Evolutionary conservation across 805 yeast genomes (phyloP), one percentile per base, ranked within the genome.

Genomic region (Pichia heedii): DNA sequence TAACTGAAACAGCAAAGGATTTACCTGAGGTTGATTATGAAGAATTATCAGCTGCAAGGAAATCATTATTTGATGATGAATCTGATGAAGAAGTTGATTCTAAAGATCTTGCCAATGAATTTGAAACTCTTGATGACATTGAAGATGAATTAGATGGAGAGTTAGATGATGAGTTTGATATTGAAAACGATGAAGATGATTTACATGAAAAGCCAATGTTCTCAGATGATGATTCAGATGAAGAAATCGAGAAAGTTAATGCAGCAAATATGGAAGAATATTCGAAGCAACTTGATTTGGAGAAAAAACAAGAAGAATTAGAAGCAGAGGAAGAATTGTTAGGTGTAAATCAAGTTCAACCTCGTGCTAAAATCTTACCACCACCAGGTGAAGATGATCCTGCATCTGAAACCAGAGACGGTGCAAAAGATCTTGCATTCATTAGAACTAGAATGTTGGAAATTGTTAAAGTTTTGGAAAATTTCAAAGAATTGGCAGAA

Each of bases 391-490:
- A 71, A 42, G 71, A 70, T 51, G 68, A 69, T 26, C 73, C 71
- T 15, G 56, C 60, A 12, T 73, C 71, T 26, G 81, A 87, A 37
- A 44, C 44, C 4, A 48, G 46, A 29, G 49, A 46, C 22, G 44
- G 42, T 20, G 47, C 49, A 20, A 47, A 44, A 30, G 95, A 88
- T 60, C 72, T 89, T 39, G 84, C 88, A 8, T 71, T 84, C 54
- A 74, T 85, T 8, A 79, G 97, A 66, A 86, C 96, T 18, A 79
- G 98, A 67, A 90, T 93, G 84, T 79, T 90, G 54, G 98, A 93
- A 68, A 77, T 94, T 50, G 90, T 89, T 40, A 89, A 89, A 61
- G 96, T 90, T 16, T 74, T 93, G 54, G 97, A 90, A 63, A 86
- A 90, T 63, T 87, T 90, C 68, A 80, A 79, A 58, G 81, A 69